A percentile compares a stretch with the other conserved stretches of the same genome.
phyloP scores from a whole-genome alignment of 192 early-diverging fungal species.

The Mortierella claussenii region DNA sequence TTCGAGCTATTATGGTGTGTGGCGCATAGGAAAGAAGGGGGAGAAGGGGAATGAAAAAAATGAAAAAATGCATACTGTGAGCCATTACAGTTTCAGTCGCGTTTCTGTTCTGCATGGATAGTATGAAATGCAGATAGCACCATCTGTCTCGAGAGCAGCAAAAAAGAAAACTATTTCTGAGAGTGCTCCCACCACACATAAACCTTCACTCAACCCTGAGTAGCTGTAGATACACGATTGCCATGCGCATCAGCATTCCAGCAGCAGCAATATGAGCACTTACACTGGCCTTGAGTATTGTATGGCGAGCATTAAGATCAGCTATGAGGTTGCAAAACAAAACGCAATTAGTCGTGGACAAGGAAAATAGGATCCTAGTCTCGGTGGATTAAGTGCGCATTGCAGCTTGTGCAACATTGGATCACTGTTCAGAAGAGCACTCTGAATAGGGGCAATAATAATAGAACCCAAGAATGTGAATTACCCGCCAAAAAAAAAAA shows the following conservation, averaged over 20 bases:
- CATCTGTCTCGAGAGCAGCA: conserved; percentile 4
- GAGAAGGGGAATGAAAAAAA: conserved; percentile 6
- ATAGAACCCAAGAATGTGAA: too few species aligned
- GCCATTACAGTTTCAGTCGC: too few species aligned
- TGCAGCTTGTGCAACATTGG: conserved; percentile 8
- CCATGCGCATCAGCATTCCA: too few species aligned
- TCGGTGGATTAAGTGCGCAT: too few species aligned
- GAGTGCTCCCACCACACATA: conserved; percentile 1
- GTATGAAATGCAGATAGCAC: too few species aligned
- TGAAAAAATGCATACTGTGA: conserved; percentile 2
- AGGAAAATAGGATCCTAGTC: too few species aligned
- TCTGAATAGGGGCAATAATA: too few species aligned
- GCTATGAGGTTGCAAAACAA: conserved; percentile 17
- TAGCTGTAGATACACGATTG: not conserved
- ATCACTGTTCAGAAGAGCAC: not conserved
- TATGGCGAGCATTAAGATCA: conserved; percentile 33
- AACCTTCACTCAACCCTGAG: conserved; percentile 52
- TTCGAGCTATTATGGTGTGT: conserved; percentile 52
- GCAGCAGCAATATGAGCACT: conserved; percentile 7
- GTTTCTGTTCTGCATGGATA: too few species aligned
- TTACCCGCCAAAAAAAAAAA: too few species aligned
- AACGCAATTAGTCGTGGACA: too few species aligned
- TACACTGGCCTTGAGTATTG: conserved; percentile 36
- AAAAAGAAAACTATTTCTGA: conserved; percentile 13
- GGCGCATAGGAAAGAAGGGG: not conserved